Base-by-base conservation (phyloP, 164 flowering plant genomes). In the Paratinospora sagittata region DNA sequence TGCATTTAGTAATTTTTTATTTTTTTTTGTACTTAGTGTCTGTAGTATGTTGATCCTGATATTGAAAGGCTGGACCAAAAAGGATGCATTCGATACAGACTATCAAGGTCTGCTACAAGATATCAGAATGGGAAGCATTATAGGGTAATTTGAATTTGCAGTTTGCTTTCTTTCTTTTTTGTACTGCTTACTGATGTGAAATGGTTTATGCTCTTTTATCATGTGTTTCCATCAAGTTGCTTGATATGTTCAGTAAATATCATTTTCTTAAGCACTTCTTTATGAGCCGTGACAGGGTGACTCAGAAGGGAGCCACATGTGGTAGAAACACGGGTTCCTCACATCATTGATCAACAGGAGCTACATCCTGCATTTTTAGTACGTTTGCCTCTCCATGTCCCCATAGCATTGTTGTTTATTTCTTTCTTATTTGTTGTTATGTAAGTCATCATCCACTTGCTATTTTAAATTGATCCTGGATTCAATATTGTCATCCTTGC, bases 31-130 rank as follows among this genome's bases (percentile, higher is more conserved):
- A 37, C n/a, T 65, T 23, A 34, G 19, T 49, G 66, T 57, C 52
- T 78, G 77, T 86, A 92, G 98, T 89, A 87, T 83, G 96, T 90
- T 70, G 93, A 85, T 74, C 97, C 96, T 64, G 81, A 90, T 66
- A 71, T 89, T 77, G 96, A 88, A 3, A 85, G 89, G 85, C 84
- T 95, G 82, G 92, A 92, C 78, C 41, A 64, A 43, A 85, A 88
- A 71, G 83, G 86, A 3, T 86, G 82, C 65, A 84, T 92, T 72
- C 81, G 96, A 10, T 85, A 78, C 72, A 79, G 86, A 79, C 83
- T 95, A 63, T 85, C 90, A 72, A 88, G 95, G 76, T 72, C 84
- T 61, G 97, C 89, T 36, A 95, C 97, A 21, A 88, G 75, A 82
- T 95, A 92, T 85, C 80, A 81, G 55, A 74, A 88, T 76, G 96